Percentiles rank a stretch among this genome's conserved stretches.
Conservation (phyloP, 2,329 filamentous ascomycete genomes). For the Venturia oleaginea region DNA sequence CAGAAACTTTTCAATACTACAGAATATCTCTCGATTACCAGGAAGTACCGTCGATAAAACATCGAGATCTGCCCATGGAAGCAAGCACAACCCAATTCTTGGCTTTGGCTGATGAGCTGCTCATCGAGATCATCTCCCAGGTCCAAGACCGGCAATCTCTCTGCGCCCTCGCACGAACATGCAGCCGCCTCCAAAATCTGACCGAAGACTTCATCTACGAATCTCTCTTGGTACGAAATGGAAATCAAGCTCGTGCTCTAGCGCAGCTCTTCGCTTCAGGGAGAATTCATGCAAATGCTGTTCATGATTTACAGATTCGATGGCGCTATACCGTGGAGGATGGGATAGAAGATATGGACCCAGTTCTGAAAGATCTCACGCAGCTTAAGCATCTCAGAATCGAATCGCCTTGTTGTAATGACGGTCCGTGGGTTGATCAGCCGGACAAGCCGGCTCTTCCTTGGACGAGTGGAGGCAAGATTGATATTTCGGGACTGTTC, state of each 20-base stretch:
- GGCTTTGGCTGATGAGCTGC: slow-evolving; percentile 5
- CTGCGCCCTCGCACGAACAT: not conserved
- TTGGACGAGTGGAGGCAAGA: not conserved
- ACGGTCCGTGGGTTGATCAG: not conserved
- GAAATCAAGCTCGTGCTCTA: not conserved
- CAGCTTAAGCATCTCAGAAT: slow-evolving; percentile 8
- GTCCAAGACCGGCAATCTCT: not conserved
- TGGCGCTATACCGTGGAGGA: not conserved
- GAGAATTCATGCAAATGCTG: not conserved
- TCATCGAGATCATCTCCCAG: not conserved
- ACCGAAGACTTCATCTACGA: slow-evolving; percentile 6
- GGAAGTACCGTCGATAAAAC: not conserved
- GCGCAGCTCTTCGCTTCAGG: not conserved
- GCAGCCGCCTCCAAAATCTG: slow-evolving; percentile 3
- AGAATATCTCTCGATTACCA: too few species aligned
- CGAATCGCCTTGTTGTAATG: slow-evolving; percentile 11
- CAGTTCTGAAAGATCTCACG: not conserved
- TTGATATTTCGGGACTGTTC: not conserved
- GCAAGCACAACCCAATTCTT: not conserved
- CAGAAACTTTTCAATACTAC: too few species aligned
- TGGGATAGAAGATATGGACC: slow-evolving; percentile 3
- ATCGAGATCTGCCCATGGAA: not conserved
- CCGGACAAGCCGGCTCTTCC: not conserved
- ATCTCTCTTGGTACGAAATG: not conserved
- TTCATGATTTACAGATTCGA: slow-evolving; percentile 6